phyloP scores from a whole-genome alignment of 495 filamentous ascomycete species.

The Xylaria flabelliformis region DNA sequence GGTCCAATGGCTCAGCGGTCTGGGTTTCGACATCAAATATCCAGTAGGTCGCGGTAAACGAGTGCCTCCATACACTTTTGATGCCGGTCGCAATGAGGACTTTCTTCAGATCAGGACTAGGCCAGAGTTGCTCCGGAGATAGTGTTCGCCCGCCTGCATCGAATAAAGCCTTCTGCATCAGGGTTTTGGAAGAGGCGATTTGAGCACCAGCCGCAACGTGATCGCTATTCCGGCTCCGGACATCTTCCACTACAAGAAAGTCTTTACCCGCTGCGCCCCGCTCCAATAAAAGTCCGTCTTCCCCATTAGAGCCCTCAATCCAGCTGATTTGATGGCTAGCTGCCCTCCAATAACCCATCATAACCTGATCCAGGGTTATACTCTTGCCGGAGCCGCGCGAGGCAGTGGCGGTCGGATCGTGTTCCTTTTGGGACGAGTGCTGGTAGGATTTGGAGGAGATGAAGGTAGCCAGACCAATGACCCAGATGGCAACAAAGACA shows the following conservation, averaged over 20 bases:
- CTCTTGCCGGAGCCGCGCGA: slow-evolving; percentile 73
- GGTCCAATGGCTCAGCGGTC: slow-evolving; percentile 77
- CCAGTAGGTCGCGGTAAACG: slow-evolving; percentile 85
- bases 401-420: slow-evolving; percentile 71
- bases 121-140: slow-evolving; percentile 65
- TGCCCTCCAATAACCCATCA: slow-evolving; percentile 73
- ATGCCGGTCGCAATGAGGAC: slow-evolving; percentile 78
- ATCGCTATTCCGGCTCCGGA: slow-evolving; percentile 58
- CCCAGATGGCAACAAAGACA: slow-evolving; percentile 78
- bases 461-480: slow-evolving; percentile 77
- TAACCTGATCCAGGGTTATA: slow-evolving; percentile 81
- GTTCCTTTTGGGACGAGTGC: slow-evolving; percentile 63
- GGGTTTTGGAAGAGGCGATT: slow-evolving; percentile 52
- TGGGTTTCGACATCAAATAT: slow-evolving; percentile 91
- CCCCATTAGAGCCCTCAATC: slow-evolving; percentile 83
- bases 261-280: slow-evolving; percentile 62
- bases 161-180: slow-evolving; percentile 76
- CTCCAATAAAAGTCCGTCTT: slow-evolving; percentile 86
- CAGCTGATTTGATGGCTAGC: slow-evolving; percentile 77
- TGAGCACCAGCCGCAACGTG: slow-evolving; percentile 39
- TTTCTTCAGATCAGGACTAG: slow-evolving; percentile 82
- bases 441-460: slow-evolving; percentile 69
- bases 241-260: slow-evolving; percentile 87
- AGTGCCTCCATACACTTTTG: slow-evolving; percentile 85
- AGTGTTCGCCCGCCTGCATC: slow-evolving; percentile 60